Conservation (phyloP, 345 rosid genomes). For the Hibiscus trionum region DNA sequence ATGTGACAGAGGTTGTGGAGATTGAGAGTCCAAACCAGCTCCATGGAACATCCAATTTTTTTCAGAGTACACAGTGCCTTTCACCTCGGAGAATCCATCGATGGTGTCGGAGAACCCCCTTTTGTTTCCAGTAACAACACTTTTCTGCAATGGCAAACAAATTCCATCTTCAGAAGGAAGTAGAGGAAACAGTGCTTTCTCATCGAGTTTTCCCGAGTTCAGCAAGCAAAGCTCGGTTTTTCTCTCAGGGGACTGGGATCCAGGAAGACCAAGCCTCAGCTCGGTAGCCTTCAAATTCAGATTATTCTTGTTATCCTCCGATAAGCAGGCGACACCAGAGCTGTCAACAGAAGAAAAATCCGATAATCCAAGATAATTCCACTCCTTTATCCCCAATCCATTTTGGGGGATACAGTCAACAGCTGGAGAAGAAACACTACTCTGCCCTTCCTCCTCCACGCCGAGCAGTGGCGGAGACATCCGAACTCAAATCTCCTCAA, state of each 20-base stretch:
- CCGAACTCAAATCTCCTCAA: slow-evolving; percentile 27
- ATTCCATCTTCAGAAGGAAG: slow-evolving; percentile 51
- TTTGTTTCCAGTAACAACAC: slow-evolving; percentile 56
- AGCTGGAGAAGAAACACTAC: slow-evolving; percentile 39
- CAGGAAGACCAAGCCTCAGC: slow-evolving; percentile 83
- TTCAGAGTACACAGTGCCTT: slow-evolving; percentile 40
- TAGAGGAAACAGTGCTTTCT: slow-evolving; percentile 68
- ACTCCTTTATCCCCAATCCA: slow-evolving; percentile 47
- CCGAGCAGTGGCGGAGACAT: slow-evolving; percentile 61
- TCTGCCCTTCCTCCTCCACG: slow-evolving; percentile 54
- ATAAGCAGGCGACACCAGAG: slow-evolving; percentile 40
- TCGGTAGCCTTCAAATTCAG: slow-evolving; percentile 80
- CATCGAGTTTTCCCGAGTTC: slow-evolving; percentile 46
- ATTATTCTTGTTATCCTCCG: slow-evolving; percentile 39
- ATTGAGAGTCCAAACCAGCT: slow-evolving; percentile 30
- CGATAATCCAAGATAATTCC: slow-evolving; percentile 65
- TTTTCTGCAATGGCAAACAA: slow-evolving; percentile 38
- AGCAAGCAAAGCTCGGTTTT: slow-evolving; percentile 36
- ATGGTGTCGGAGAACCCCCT: slow-evolving; percentile 79
- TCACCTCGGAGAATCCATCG: slow-evolving; percentile 55
- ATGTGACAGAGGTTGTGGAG: slow-evolving; percentile 31
- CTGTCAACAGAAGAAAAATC: slow-evolving; percentile 77
- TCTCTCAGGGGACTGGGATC: slow-evolving; percentile 63
- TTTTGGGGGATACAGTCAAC: slow-evolving; percentile 30
- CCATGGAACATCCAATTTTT: slow-evolving; percentile 60